Conservation (phyloP, 495 filamentous ascomycete genomes). For the Chaetomidium leptoderma region DNA sequence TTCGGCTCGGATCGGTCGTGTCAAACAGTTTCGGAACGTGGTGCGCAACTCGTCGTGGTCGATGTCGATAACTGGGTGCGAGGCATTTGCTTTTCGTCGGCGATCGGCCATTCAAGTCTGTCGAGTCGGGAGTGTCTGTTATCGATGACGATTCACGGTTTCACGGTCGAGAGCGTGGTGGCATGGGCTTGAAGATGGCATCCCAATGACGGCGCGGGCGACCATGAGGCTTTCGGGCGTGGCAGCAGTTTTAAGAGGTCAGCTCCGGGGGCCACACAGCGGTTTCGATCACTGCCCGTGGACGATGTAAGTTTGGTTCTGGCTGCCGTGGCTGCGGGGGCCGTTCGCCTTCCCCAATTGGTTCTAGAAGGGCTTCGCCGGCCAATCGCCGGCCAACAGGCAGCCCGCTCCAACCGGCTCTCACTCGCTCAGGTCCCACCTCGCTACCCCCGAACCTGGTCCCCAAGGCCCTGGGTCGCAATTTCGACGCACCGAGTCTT, state of each 20-base stretch:
- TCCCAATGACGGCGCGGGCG: no score
- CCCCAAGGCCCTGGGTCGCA: slow-evolving; percentile 16
- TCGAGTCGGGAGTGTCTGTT: neutral
- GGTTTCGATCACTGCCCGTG: neutral
- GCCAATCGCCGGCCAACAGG: slow-evolving; percentile 17
- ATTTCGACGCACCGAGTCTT: slow-evolving; percentile 12
- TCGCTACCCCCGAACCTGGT: slow-evolving; percentile 10
- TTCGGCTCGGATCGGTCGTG: neutral
- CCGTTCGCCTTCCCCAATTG: slow-evolving; percentile 20
- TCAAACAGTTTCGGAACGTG: neutral
- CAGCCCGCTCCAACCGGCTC: slow-evolving; percentile 9
- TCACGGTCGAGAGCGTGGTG: no score
- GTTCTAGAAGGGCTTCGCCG: slow-evolving; percentile 18
- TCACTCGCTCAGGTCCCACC: slow-evolving; percentile 3
- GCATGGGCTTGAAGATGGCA: slow-evolving; percentile 5
- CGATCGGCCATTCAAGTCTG: slow-evolving; percentile 6
- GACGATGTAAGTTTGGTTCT: neutral
- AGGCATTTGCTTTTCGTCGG: slow-evolving; percentile 6
- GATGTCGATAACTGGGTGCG: neutral
- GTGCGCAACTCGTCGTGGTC: neutral
- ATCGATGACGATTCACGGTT: neutral
- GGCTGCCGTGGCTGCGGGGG: neutral
- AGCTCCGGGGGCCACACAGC: slow-evolving; percentile 1
- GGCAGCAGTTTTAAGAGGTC: slow-evolving; percentile 19
- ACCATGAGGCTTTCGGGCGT: slow-evolving; percentile 22